A percentile compares a stretch with the other conserved stretches of the same genome.
These are phyloP conservation scores for Dioszegia aurantiaca DNA, from an alignment of 768 basidiomycete species.

Conservation along the genomic window DNA sequence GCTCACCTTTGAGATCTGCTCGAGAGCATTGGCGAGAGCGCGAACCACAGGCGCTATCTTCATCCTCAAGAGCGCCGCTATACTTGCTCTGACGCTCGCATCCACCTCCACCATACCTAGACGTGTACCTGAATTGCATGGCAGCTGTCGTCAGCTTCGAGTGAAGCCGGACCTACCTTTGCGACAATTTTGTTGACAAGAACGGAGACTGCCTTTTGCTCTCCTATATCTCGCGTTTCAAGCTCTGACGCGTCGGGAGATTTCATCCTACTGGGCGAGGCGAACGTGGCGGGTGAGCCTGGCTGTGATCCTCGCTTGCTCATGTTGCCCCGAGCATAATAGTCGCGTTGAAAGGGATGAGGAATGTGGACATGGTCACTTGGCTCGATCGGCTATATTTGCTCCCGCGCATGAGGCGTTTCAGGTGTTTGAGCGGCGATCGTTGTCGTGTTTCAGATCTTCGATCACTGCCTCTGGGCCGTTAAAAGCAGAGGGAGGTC, in stretches of 20 bases:
- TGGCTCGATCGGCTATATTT: neutral
- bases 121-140: slow-evolving; percentile 74
- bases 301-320: slow-evolving; percentile 13
- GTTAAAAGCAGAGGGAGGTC: too few relatives aligned
- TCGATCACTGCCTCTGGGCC: too few relatives aligned
- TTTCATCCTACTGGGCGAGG: slow-evolving; percentile 6
- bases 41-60: slow-evolving; percentile 76
- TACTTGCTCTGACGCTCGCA: slow-evolving; percentile 68
- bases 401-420: slow-evolving; percentile 2
- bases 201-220: slow-evolving; percentile 77
- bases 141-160: slow-evolving; percentile 62
- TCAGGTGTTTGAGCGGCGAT: neutral
- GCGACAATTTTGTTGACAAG: slow-evolving; percentile 75
- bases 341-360: slow-evolving; percentile 3
- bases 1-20: slow-evolving; percentile 70
- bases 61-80: slow-evolving; percentile 75
- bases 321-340: neutral
- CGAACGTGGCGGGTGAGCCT: slow-evolving; percentile 13
- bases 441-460: slow-evolving; percentile 14
- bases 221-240: slow-evolving; percentile 18
- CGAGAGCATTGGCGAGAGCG: slow-evolving; percentile 71
- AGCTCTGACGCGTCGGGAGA: neutral
- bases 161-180: slow-evolving; percentile 59
- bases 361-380: neutral
- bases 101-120: slow-evolving; percentile 74